These are phyloP conservation scores for Phytophthora ohioensis DNA, from an alignment of 352 stramenopile genomes.

Conservation along the genomic window DNA sequence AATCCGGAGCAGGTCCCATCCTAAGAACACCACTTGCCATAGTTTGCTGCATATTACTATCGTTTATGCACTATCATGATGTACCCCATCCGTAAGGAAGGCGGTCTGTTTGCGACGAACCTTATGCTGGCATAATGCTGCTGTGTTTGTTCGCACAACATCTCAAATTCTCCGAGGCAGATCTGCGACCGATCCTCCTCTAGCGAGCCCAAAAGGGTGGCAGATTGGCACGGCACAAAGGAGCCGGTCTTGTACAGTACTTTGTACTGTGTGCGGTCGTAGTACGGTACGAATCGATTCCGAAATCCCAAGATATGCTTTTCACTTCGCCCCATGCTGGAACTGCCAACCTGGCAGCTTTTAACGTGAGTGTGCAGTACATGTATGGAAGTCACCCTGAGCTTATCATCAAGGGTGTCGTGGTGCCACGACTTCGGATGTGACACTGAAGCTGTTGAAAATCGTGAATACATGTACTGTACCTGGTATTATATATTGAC, in stretches of 20 bases:
- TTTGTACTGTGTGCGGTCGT: not conserved
- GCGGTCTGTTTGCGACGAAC: constrained; percentile 38
- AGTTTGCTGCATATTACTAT: constrained; percentile 31
- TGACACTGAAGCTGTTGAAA: too few species aligned
- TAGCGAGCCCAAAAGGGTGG: not conserved
- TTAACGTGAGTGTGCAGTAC: not conserved
- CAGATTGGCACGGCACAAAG: constrained; percentile 7
- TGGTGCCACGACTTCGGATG: too few species aligned
- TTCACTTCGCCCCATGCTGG: too few species aligned
- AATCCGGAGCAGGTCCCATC: constrained; percentile 40
- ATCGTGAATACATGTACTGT: too few species aligned
- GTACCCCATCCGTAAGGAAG: constrained; percentile 34
- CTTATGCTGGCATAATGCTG: constrained; percentile 24
- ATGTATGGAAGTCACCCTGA: too few species aligned
- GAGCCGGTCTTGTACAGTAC: constrained; percentile 16
- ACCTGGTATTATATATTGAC: too few species aligned
- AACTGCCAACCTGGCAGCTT: too few species aligned
- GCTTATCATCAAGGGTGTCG: too few species aligned
- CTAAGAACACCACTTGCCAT: constrained; percentile 20
- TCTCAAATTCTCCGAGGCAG: constrained; percentile 6
- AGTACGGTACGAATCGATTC: not conserved
- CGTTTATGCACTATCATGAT: constrained; percentile 27
- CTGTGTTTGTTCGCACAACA: constrained; percentile 16
- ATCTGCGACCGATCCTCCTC: constrained; percentile 24
- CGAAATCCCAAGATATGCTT: too few species aligned